These are phyloP conservation scores for Monosporascus sp. DNA, from an alignment of 2,329 filamentous ascomycete species.

Conservation along the genomic window DNA sequence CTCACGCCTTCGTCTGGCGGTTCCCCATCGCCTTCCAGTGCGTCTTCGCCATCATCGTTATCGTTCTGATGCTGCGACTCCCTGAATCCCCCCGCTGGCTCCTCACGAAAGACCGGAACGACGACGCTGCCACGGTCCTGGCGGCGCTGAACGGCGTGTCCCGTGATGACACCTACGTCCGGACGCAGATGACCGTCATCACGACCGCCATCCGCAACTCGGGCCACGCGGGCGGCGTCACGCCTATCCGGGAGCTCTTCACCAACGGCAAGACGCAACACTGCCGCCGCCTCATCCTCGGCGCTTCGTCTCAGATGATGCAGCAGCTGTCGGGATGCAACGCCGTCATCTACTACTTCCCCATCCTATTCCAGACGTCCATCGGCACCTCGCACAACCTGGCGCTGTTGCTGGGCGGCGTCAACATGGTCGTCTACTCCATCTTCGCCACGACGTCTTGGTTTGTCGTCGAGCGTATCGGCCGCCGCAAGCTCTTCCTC, in stretches of 20 bases:
- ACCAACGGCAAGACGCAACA: conserved; percentile 59
- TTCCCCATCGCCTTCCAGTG: conserved; percentile 37
- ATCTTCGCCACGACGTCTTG: conserved; percentile 29
- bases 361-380: conserved; percentile 47
- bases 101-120: conserved; percentile 38
- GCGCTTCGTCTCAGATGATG: conserved; percentile 54
- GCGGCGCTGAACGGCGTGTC: conserved; percentile 49
- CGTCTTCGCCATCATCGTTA: conserved; percentile 37
- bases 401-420: conserved; percentile 39
- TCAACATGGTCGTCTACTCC: conserved; percentile 28
- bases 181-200: conserved; percentile 41
- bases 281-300: conserved; percentile 56
- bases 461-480: conserved; percentile 42
- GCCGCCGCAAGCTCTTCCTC: conserved; percentile 40
- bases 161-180: conserved; percentile 35
- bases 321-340: conserved; percentile 57
- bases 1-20: conserved; percentile 30
- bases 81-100: conserved; percentile 51
- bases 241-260: conserved; percentile 39
- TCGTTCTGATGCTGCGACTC: conserved; percentile 33
- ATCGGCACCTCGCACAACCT: conserved; percentile 37
- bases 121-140: conserved; percentile 45
- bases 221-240: conserved; percentile 24
- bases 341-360: conserved; percentile 56
- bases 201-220: conserved; percentile 25